Evolutionary conservation across 2,329 filamentous ascomycete species (phyloP).

Genomic region (Orbilia javanica): DNA sequence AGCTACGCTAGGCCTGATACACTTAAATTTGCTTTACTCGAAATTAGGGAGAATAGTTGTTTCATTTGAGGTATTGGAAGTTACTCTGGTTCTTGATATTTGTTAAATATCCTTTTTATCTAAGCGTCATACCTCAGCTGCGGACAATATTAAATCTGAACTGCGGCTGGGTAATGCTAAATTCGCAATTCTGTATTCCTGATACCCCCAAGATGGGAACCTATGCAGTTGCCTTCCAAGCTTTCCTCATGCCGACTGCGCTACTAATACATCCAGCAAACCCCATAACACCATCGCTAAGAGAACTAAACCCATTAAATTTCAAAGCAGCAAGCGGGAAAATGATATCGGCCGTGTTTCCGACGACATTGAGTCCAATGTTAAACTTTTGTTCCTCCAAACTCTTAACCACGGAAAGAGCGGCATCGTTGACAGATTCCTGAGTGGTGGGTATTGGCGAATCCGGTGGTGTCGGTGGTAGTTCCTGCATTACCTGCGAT

Average conservation of each 20-base stretch:
- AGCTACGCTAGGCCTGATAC: too few relatives aligned
- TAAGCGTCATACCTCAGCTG: neutral
- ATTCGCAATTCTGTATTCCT: neutral
- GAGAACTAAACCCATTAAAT: constrained; percentile 33
- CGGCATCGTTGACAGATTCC: constrained; percentile 41
- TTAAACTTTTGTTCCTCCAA: constrained; percentile 43
- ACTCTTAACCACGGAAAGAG: constrained; percentile 31
- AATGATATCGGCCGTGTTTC: constrained; percentile 34
- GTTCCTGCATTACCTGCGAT: neutral
- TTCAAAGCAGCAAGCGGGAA: constrained; percentile 54
- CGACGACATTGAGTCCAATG: constrained; percentile 29
- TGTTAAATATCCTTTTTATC: neutral
- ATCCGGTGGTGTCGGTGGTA: constrained; percentile 49
- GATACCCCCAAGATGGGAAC: neutral
- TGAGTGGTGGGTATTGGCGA: constrained; percentile 35
- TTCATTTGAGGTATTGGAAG: too few relatives aligned
- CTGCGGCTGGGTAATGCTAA: too few relatives aligned
- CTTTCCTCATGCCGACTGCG: constrained; percentile 50
- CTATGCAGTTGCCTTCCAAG: constrained; percentile 53
- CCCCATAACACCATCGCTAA: constrained; percentile 53
- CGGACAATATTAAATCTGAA: too few relatives aligned
- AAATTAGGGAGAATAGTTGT: too few relatives aligned
- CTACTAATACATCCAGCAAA: constrained; percentile 56
- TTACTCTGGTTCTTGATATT: too few relatives aligned
- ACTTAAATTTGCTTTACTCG: too few relatives aligned